Percentiles rank a stretch among this genome's conserved stretches.
Conservation (phyloP, 2,329 filamentous ascomycete species). For the Colletotrichum eremochloae region DNA sequence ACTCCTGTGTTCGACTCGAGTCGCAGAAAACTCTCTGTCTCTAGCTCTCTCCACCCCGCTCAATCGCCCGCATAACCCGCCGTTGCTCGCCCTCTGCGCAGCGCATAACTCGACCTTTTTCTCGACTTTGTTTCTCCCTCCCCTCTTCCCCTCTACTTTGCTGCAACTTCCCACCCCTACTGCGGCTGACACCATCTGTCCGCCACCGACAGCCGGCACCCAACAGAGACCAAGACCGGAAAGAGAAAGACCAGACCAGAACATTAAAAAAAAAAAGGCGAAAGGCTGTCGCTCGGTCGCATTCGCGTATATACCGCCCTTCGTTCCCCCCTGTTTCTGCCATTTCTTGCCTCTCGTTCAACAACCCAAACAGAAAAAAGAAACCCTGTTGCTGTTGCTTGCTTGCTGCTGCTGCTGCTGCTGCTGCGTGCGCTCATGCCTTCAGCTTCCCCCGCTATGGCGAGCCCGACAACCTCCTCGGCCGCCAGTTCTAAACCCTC, state of each 20-base stretch:
- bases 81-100: slow-evolving; percentile 23
- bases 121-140: not conserved
- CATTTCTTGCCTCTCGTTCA: slow-evolving; percentile 11
- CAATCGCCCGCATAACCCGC: slow-evolving; percentile 33
- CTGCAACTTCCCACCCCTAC: slow-evolving; percentile 16
- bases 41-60: slow-evolving; percentile 2
- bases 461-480: slow-evolving; percentile 48
- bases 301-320: slow-evolving; percentile 35
- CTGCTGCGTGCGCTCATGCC: slow-evolving; percentile 32
- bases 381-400: not conserved
- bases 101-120: slow-evolving; percentile 6
- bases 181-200: slow-evolving; percentile 35
- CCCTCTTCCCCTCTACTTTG: not conserved
- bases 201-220: slow-evolving; percentile 29
- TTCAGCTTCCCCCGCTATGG: slow-evolving; percentile 39
- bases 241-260: slow-evolving; percentile 9
- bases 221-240: slow-evolving; percentile 1
- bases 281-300: slow-evolving; percentile 26
- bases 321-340: slow-evolving; percentile 22
- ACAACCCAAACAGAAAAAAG: slow-evolving; percentile 8
- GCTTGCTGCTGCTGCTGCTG: not conserved
- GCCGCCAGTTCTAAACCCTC: slow-evolving; percentile 63
- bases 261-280: no score
- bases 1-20: slow-evolving; percentile 35
- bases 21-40: slow-evolving; percentile 20